Conservation (phyloP, 345 rosid species). For the Isatis tinctoria region DNA sequence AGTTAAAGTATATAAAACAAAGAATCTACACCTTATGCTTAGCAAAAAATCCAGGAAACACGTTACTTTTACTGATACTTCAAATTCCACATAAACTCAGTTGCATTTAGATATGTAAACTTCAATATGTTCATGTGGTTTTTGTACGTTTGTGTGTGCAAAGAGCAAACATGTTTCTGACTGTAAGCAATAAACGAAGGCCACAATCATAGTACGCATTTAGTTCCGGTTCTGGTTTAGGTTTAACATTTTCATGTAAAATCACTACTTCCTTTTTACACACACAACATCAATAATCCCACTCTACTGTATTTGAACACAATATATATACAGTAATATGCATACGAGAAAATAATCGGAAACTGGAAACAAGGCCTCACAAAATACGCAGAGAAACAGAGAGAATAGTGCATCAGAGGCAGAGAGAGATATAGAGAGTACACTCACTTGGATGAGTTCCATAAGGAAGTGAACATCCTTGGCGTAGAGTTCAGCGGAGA, state of each 20-base stretch:
- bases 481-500: slow-evolving; percentile 68
- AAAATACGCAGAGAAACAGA: background rate
- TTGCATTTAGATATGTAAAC: background rate
- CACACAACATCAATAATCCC: background rate
- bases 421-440: background rate
- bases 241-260: background rate
- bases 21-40: background rate
- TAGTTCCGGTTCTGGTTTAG: background rate
- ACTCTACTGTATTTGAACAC: background rate
- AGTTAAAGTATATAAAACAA: background rate
- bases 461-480: slow-evolving; percentile 69
- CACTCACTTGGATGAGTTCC: slow-evolving; percentile 63
- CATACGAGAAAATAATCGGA: background rate
- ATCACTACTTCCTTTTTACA: background rate
- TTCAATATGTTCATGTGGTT: background rate
- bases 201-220: background rate
- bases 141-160: background rate
- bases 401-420: background rate
- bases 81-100: background rate
- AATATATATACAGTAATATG: background rate
- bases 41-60: background rate
- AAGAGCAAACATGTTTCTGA: background rate
- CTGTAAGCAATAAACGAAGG: background rate
- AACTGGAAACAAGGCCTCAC: background rate
- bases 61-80: too few species aligned